phyloP scores from a whole-genome alignment of 2,329 filamentous ascomycete species.

The Hypoxylon sp. region DNA sequence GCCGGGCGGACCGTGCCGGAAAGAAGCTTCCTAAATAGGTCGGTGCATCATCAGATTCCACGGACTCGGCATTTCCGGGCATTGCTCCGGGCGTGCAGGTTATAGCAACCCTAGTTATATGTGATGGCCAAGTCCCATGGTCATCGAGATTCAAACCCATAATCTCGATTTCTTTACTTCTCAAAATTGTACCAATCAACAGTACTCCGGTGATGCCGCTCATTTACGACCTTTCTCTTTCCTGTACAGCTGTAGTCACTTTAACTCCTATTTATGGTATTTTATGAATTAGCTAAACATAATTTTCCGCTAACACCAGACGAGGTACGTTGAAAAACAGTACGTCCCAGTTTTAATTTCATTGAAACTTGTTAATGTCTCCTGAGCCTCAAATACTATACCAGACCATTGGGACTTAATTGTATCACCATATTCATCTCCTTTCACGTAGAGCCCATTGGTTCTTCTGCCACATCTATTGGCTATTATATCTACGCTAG shows the following conservation, averaged over 20 bases:
- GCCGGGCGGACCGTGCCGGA: conserved; percentile 10
- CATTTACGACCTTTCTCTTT: background rate
- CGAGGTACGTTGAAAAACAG: background rate
- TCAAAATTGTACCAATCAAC: too few species aligned
- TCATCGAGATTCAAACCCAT: background rate
- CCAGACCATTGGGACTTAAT: background rate
- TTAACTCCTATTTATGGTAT: background rate
- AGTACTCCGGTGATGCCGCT: background rate
- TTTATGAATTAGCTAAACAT: background rate
- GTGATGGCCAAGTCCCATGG: background rate
- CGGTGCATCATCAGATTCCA: background rate
- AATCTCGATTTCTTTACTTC: too few species aligned
- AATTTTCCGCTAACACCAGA: background rate
- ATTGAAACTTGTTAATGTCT: too few species aligned
- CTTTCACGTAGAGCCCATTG: background rate
- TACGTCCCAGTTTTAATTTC: background rate
- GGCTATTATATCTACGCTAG: background rate
- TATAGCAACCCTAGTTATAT: background rate
- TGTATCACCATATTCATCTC: background rate
- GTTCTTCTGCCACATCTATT: too few species aligned
- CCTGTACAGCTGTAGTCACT: background rate
- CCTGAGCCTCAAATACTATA: background rate
- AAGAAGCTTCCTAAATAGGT: conserved; percentile 5
- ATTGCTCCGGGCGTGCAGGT: background rate
- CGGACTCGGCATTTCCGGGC: conserved; percentile 4